Conservation (phyloP, 139 green algal species). For the Trebouxia sp. region DNA sequence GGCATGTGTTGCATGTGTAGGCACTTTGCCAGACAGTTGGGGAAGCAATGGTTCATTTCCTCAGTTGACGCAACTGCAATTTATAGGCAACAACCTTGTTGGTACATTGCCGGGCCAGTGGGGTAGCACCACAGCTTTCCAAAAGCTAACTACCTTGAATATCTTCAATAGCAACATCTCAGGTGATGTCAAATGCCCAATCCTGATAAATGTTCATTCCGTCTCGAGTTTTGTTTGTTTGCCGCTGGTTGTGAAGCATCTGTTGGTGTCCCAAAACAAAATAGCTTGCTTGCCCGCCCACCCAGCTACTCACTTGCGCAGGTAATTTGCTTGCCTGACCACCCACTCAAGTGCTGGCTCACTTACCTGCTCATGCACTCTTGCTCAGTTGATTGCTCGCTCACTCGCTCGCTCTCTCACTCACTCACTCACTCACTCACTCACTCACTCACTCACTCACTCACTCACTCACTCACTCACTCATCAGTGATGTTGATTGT, state of each 20-base stretch:
- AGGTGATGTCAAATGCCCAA: too few relatives aligned
- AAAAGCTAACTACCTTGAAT: slow-evolving; percentile 34
- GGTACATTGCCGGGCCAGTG: slow-evolving; percentile 34
- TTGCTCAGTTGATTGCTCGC: neutral
- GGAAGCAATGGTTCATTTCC: neutral
- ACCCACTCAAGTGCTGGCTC: neutral
- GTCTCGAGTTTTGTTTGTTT: too few relatives aligned
- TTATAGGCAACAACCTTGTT: slow-evolving; percentile 31
- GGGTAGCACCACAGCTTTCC: slow-evolving; percentile 29
- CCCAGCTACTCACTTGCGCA: too few relatives aligned
- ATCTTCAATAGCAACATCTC: too few relatives aligned
- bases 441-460: too few relatives aligned
- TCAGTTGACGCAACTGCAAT: neutral
- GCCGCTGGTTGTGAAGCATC: too few relatives aligned
- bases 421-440: neutral
- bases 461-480: neutral
- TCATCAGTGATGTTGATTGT: too few relatives aligned
- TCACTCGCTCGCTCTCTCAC: neutral
- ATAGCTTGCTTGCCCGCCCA: too few relatives aligned
- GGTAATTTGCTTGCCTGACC: neutral
- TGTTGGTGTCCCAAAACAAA: too few relatives aligned
- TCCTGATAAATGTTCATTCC: too few relatives aligned
- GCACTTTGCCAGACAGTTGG: neutral
- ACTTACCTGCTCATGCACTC: neutral
- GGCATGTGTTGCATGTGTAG: neutral